Evolutionary conservation across 805 yeast species (phyloP).

Genomic region (Deakozyma indianensis): DNA sequence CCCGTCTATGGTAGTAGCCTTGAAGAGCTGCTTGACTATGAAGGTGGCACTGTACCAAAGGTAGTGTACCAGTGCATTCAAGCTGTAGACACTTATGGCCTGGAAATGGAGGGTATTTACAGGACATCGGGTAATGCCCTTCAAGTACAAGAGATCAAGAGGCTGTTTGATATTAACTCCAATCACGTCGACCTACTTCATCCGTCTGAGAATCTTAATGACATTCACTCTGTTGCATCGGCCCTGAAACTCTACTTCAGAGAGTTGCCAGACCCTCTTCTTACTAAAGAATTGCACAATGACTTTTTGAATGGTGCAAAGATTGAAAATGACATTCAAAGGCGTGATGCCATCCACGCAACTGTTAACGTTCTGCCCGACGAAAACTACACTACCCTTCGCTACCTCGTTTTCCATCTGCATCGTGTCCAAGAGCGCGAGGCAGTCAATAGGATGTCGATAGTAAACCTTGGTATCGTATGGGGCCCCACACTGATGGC

Average conservation of each 20-base stretch:
- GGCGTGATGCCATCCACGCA: constrained; percentile 69
- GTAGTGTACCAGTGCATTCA: constrained; percentile 81
- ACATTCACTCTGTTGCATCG: constrained; percentile 78
- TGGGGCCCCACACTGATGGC: constrained; percentile 90
- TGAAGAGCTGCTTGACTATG: constrained; percentile 61
- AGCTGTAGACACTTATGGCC: constrained; percentile 73
- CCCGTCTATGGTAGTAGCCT: constrained; percentile 73
- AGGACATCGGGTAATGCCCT: constrained; percentile 68
- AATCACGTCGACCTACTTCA: constrained; percentile 36
- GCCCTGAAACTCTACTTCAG: constrained; percentile 73
- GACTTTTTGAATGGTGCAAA: constrained; percentile 58
- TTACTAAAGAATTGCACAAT: constrained; percentile 48
- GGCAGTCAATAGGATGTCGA: constrained; percentile 62
- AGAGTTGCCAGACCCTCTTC: constrained; percentile 73
- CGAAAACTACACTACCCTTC: constrained; percentile 83
- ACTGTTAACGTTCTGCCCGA: constrained; percentile 84
- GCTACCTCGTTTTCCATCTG: constrained; percentile 76
- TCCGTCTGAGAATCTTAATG: constrained; percentile 51
- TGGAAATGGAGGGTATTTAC: constrained; percentile 79
- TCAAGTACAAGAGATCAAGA: constrained; percentile 59
- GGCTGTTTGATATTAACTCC: constrained; percentile 52
- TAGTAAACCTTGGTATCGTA: constrained; percentile 68
- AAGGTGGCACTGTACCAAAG: constrained; percentile 84
- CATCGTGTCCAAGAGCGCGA: constrained; percentile 54
- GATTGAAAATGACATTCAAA: constrained; percentile 44